Evolutionary conservation across 2,329 filamentous ascomycete species (phyloP), one percentile per base, ranked within the genome.

Genomic region (Calonectria hawksworthii): DNA sequence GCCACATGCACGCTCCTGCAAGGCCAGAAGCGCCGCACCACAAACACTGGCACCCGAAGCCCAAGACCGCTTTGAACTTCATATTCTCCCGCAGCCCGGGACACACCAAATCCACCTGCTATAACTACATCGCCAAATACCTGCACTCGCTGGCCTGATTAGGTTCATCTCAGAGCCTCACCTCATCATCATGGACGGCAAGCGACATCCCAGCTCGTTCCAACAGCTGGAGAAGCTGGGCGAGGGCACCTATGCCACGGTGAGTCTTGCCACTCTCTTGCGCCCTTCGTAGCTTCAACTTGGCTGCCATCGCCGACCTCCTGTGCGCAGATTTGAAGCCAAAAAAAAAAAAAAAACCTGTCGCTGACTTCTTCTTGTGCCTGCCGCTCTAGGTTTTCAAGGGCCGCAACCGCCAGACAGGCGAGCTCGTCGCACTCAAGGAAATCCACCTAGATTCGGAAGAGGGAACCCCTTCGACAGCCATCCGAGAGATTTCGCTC

Each of bases 181-280:
- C 68, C 26, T 65, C 56, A 61, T 77, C 81, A 85, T 75, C 75
- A 99, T 99, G 96, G 96, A 98, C 87, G 94, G 95, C 83, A 95
- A 98, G 85, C 90, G 94, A 83, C 95, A 98, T 83, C 96, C 96
- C 72, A 98, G 94, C 88, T 99, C 96, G 76, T 99, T 99, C 90
- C 96, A 99, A 91, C 97, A 99, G 92, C 92, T 99, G 85, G 97
- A 99, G 87, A 99, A 96, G 94, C 91, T 99, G 79, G 97, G 97
- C 83, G 97, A 99, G 89, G 97, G 97, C 75, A 99, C 97, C 38
- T 99, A 99, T 92, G 97, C 97, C 41, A 99, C 97, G 41, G 97
- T 98, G 89, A 83, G 93, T 80, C 56, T 50, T 36, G 63, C 38
- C 51, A 18, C 28, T 44, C 56, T 21, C 56, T 36, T 32, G 26